phyloP scores from a whole-genome alignment of 2,329 filamentous ascomycete species.

The Fusarium caatingaense region DNA sequence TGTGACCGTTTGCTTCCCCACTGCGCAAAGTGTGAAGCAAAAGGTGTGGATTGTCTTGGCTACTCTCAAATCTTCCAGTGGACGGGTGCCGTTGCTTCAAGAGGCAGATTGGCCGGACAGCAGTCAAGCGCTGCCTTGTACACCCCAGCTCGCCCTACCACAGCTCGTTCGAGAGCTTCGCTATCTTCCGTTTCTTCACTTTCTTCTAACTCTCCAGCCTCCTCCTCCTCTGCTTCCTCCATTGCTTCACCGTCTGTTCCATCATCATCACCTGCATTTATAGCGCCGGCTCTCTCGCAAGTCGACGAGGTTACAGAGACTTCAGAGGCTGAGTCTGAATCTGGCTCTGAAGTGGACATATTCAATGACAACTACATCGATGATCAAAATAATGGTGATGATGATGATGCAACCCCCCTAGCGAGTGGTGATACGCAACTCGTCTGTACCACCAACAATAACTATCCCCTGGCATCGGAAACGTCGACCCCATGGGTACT shows the following conservation, averaged over 20 bases:
- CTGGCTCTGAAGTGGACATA: conserved; percentile 15
- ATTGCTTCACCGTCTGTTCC: conserved; percentile 27
- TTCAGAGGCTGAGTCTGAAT: conserved; percentile 31
- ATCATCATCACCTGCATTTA: conserved; percentile 33
- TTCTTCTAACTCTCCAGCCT: conserved; percentile 32
- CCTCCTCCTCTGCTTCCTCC: conserved; percentile 28
- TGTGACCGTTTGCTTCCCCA: conserved; percentile 64
- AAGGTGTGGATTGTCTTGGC: conserved; percentile 63
- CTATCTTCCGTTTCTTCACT: conserved; percentile 37
- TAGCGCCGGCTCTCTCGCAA: conserved; percentile 28
- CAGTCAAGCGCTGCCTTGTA: conserved; percentile 52
- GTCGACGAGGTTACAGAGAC: conserved; percentile 30
- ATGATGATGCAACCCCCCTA: conserved; percentile 31
- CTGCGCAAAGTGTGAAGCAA: conserved; percentile 63
- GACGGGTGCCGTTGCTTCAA: conserved; percentile 60
- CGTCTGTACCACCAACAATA: conserved; percentile 39
- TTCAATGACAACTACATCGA: conserved; percentile 15
- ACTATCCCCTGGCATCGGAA: conserved; percentile 33
- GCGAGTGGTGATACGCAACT: conserved; percentile 45
- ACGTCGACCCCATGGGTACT: conserved; percentile 53
- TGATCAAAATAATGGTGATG: conserved; percentile 7
- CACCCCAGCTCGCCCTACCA: conserved; percentile 25
- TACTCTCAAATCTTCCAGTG: conserved; percentile 65
- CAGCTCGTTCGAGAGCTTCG: conserved; percentile 33
- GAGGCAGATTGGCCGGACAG: conserved; percentile 57